Evolutionary conservation across 768 basidiomycete genomes (phyloP).

Genomic region (Calocera viscosa): DNA sequence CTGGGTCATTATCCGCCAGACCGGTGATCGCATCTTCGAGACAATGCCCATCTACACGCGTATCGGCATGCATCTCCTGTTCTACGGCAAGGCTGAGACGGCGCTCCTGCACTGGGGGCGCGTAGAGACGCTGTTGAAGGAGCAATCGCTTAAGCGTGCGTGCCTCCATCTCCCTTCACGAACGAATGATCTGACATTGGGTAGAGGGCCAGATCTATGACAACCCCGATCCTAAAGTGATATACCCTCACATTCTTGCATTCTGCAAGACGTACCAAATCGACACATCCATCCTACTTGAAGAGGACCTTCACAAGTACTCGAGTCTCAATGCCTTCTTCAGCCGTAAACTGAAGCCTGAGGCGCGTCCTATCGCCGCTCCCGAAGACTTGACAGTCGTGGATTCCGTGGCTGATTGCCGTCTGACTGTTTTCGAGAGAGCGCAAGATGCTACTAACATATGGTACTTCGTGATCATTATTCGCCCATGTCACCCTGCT

Average conservation of each 20-base stretch:
- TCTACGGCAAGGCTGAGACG: conserved; percentile 37
- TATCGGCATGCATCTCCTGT: conserved; percentile 66
- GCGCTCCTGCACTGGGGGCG: conserved; percentile 34
- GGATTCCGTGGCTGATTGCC: conserved; percentile 58
- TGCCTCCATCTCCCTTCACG: background rate
- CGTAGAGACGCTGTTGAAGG: conserved; percentile 40
- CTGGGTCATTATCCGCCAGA: conserved; percentile 25
- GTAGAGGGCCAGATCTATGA: conserved; percentile 15
- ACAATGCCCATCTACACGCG: conserved; percentile 59
- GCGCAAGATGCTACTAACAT: conserved; percentile 49
- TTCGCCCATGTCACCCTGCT: background rate
- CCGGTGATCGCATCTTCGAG: conserved; percentile 48
- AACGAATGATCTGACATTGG: background rate
- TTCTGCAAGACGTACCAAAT: conserved; percentile 48
- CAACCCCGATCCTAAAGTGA: conserved; percentile 10
- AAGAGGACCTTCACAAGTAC: conserved; percentile 52
- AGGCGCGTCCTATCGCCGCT: conserved; percentile 48
- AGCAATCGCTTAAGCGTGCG: conserved; percentile 41
- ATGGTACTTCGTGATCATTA: conserved; percentile 37
- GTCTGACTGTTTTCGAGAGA: conserved; percentile 55
- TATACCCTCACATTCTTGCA: conserved; percentile 13
- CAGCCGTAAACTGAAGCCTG: conserved; percentile 44
- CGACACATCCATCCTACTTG: conserved; percentile 44
- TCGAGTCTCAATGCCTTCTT: conserved; percentile 72
- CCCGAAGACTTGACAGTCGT: conserved; percentile 40